Base-by-base conservation (phyloP, 2,329 filamentous ascomycete species). In the Aspergillus persii region DNA sequence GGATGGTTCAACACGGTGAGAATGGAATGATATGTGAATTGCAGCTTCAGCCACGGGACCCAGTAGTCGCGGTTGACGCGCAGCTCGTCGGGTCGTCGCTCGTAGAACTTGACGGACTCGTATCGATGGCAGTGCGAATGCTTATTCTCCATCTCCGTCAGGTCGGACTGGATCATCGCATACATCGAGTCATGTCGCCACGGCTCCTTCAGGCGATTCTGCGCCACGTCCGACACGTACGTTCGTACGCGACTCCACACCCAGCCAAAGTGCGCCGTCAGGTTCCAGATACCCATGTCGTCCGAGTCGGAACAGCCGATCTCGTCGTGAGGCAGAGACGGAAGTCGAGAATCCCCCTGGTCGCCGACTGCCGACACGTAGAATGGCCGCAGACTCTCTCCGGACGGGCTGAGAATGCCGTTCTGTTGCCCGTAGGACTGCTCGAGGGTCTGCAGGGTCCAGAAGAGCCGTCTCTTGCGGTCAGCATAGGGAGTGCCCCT, bases 161-260 rank as follows among this genome's bases (percentile, higher is more conserved):
- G 77, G 61, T 83, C 80, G 1, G 81, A 82, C 0, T 81, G 69
- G 0, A 83, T 77, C 62, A 77, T 78, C 50, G 81, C 74, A 65
- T 83, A 83, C 72, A 77, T 79, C 0, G 81, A 83, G 66, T 83
- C 80, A 62, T 81, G 76, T 12, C 80, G 71, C 81, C 81, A 83
- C 0, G 81, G 81, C 58, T 83, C 81, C 52, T 77, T 80, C 36
- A 82, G 68, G 11, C 77, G 76, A 53, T 80, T 80, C 33, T 74
- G 76, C 0, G 80, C 71, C 57, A 81, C 83, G 61, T 83, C 76
- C 1, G 76, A 80, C 0, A 83, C 78, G 54, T 83, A 83, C 27
- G 76, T 63, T 29, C 71, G 63, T 1, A 73, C 70, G 71, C 50
- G 76, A 56, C 79, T 82, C 81, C 81, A 83, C 3, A 83, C 77